Conservation (phyloP, 2,329 filamentous ascomycete genomes). For the Cordyceps fumosorosea region DNA sequence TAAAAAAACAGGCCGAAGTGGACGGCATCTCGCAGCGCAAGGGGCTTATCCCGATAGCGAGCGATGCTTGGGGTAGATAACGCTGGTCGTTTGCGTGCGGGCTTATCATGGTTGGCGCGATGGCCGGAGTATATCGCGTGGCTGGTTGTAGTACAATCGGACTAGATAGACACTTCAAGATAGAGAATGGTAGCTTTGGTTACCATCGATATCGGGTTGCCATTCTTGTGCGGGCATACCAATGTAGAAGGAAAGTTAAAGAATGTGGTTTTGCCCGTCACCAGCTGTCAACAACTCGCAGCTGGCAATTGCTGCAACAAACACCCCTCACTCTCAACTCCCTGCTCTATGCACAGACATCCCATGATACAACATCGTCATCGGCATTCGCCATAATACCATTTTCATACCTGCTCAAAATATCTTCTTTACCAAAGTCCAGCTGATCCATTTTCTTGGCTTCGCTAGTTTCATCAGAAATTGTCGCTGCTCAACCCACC, state of each 20-base stretch:
- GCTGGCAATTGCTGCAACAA: neutral
- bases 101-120: conserved; percentile 8
- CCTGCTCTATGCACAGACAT: neutral
- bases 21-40: neutral
- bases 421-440: neutral
- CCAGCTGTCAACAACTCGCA: neutral
- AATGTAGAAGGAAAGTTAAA: neutral
- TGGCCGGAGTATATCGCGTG: neutral
- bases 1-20: neutral
- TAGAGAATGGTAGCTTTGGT: neutral
- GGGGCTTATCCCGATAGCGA: conserved; percentile 5
- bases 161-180: neutral
- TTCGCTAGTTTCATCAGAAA: neutral
- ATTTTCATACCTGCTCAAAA: neutral
- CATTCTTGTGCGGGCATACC: neutral
- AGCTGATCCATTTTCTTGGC: neutral
- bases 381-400: neutral
- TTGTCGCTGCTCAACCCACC: neutral
- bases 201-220: neutral
- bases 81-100: neutral
- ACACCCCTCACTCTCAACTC: neutral
- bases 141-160: neutral
- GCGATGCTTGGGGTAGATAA: conserved; percentile 8
- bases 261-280: neutral
- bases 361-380: neutral